Evolutionary conservation across 1,284 basidiomycete genomes (phyloP).

Genomic region (Hemileia vastatrix): DNA sequence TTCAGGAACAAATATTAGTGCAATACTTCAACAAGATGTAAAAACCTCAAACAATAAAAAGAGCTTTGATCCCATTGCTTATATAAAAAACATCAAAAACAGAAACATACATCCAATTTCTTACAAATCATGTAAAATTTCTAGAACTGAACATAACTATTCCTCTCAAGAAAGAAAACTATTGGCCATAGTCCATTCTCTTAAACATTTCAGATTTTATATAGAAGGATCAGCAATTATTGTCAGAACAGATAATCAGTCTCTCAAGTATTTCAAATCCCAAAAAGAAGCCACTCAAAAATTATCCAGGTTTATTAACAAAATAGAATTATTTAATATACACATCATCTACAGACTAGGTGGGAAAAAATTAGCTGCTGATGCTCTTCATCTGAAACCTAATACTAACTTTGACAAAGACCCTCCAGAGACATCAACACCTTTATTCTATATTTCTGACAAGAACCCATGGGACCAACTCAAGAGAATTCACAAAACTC

Average conservation of each 20-base stretch:
- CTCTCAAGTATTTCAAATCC: constrained; percentile 5
- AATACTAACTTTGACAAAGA: not conserved
- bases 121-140: constrained; percentile 5
- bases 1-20: constrained; percentile 3
- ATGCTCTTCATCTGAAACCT: constrained; percentile 1
- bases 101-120: not conserved
- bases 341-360: constrained; percentile 7
- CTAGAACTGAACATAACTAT: not conserved
- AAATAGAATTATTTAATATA: constrained; percentile 2
- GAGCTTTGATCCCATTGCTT: not conserved
- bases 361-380: not conserved
- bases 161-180: constrained; percentile 3
- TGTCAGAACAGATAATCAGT: not conserved
- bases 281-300: not conserved
- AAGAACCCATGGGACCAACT: not conserved
- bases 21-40: constrained; percentile 7
- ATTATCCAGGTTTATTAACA: not conserved
- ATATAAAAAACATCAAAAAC: not conserved
- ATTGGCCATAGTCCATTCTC: constrained; percentile 2
- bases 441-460: not conserved
- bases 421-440: not conserved
- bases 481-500: not conserved
- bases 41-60: not conserved
- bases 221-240: constrained; percentile 2
- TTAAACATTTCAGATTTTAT: not conserved